Percentiles rank a stretch among this genome's conserved stretches.
phyloP scores from a whole-genome alignment of 768 basidiomycete genomes.

The Amanita inopinata region DNA sequence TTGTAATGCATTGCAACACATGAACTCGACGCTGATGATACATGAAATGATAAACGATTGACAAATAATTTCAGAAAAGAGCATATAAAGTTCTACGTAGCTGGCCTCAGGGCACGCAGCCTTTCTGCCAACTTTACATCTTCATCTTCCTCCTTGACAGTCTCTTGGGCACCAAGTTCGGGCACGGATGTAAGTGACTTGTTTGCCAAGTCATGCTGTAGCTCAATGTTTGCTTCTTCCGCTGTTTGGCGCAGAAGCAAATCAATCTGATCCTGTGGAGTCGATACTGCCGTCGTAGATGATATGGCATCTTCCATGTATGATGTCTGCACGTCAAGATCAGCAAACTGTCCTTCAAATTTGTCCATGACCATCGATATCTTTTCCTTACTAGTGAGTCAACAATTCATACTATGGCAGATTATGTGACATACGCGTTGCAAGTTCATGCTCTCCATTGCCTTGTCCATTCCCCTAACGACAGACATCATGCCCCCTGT shows the following conservation, averaged over 20 bases:
- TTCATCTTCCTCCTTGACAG: conserved; percentile 70
- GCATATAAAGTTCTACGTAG: conserved; percentile 17
- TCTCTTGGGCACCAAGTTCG: conserved; percentile 42
- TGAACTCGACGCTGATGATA: neutral
- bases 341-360: conserved; percentile 93
- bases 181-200: conserved; percentile 52
- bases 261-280: conserved; percentile 97
- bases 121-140: conserved; percentile 78
- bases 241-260: conserved; percentile 86
- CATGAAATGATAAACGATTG: neutral
- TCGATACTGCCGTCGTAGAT: conserved; percentile 83
- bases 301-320: conserved; percentile 99
- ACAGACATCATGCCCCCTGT: conserved; percentile 96
- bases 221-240: conserved; percentile 92
- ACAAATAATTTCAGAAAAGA: neutral
- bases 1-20: conserved; percentile 8
- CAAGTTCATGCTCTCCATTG: conserved; percentile 99
- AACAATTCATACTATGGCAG: neutral
- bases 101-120: conserved; percentile 79
- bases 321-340: conserved; percentile 94
- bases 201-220: conserved; percentile 80
- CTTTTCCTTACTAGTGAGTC: conserved; percentile 28
- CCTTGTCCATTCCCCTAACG: conserved; percentile 96
- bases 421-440: conserved; percentile 58
- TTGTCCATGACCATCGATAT: conserved; percentile 99